Base-by-base conservation (phyloP, 2,329 filamentous ascomycete genomes). In the Dothistroma pini region DNA sequence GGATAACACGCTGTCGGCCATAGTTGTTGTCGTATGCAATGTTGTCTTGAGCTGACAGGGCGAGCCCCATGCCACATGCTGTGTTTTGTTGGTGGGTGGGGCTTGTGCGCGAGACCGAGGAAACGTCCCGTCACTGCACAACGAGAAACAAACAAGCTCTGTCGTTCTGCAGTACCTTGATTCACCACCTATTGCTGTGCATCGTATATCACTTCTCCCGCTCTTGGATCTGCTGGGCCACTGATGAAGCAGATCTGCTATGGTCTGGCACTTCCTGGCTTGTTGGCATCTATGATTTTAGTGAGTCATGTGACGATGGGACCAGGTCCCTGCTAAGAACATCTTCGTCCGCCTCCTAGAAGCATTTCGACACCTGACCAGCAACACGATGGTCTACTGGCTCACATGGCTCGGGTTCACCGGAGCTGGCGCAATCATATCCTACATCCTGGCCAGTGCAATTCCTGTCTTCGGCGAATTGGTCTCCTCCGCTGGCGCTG, bases 111-210 rank as follows among this genome's bases (percentile, higher is more conserved):
- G 35, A 38, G 35, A 29, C 25, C 25, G 25, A 29, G 25, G 25
- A 14, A 16, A 44, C 41, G 41, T 44, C 41, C n/a, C 41, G 41
- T 44, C 41, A 44, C 16, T 44, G 41, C 35, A 38, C 35, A 38
- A 38, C 35, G 35, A n/a, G 41, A 19, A 44, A 44, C 41, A 19
- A 44, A 44, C 41, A 44, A 44, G 41, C 41, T 44, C 41, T 2
- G 3, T 38, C 34, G 25, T 29, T 38, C 10, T 38, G 34, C 9
- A 38, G 34, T n/a, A n/a, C n/a, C n/a, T n/a, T n/a, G n/a, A n/a
- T n/a, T n/a, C n/a, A n/a, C n/a, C n/a, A n/a, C n/a, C 66, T 75
- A 75, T 59, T 81, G 70, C 64, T 79, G 77, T 58, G 79, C 79
- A 1, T 75, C 75, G 0, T 79, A 74, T 56, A 76, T 81, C 1